Percentiles rank a stretch among this genome's conserved stretches.
These are phyloP conservation scores for Mortierella antarctica DNA, from an alignment of 192 early-diverging fungal genomes.

Conservation along the genomic window DNA sequence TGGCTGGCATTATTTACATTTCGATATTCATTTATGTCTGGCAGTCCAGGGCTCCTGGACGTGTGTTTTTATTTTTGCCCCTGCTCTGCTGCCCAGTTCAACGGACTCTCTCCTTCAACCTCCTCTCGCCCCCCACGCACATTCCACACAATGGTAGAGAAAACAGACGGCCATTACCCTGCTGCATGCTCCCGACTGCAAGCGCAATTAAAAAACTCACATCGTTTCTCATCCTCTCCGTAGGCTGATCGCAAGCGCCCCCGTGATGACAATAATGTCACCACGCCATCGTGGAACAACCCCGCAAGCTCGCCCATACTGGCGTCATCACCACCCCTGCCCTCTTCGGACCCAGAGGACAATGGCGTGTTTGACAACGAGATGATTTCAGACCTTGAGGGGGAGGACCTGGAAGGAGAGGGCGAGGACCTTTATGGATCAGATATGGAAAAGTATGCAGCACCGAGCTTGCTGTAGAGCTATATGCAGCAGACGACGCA, in stretches of 20 bases:
- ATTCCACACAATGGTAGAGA: too few relatives aligned
- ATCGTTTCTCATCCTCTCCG: not conserved
- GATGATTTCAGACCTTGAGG: conserved; percentile 61
- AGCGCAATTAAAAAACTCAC: not conserved
- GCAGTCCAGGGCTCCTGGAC: too few relatives aligned
- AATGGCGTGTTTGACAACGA: conserved; percentile 63
- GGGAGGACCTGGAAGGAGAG: conserved; percentile 67
- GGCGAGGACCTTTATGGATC: conserved; percentile 95
- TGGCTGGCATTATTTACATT: too few relatives aligned
- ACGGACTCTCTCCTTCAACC: not conserved
- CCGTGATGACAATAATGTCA: conserved; percentile 57
- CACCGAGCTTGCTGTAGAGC: not conserved
- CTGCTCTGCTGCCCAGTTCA: not conserved
- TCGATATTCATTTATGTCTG: too few relatives aligned
- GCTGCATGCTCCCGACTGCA: not conserved
- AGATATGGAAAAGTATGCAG: conserved; percentile 79
- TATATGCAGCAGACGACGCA: not conserved
- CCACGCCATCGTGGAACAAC: conserved; percentile 23
- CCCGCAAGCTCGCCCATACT: conserved; percentile 58
- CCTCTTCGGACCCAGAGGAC: conserved; percentile 63
- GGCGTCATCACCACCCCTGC: conserved; percentile 56
- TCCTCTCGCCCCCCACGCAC: too few relatives aligned
- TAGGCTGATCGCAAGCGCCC: conserved; percentile 64
- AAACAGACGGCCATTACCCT: too few relatives aligned
- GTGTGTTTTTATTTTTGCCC: not conserved